Conservation (phyloP, 371 early-diverging fungal species). For the Mucor saturninus region DNA sequence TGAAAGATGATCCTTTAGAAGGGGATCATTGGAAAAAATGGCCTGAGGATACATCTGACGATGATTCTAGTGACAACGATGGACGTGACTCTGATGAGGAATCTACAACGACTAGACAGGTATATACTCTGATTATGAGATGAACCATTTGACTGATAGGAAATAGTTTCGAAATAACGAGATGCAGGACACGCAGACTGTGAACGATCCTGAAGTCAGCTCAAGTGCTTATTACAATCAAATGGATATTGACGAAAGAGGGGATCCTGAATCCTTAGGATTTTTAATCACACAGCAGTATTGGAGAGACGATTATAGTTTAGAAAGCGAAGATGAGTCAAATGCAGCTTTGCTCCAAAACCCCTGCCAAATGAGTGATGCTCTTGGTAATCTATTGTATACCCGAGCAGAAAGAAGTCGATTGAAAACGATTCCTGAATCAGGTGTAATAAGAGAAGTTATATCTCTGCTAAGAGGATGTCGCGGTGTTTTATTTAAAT, state of each 20-base stretch:
- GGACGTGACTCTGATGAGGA: conserved; percentile 28
- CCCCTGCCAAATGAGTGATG: conserved; percentile 19
- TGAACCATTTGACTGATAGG: no score
- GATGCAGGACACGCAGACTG: no score
- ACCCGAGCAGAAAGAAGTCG: not conserved
- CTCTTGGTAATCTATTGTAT: conserved; percentile 1
- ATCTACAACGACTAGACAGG: not conserved
- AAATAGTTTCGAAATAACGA: no score
- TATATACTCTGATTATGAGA: not conserved
- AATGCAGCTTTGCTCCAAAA: conserved; percentile 13
- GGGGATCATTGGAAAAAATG: conserved; percentile 44
- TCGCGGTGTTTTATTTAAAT: conserved; percentile 30
- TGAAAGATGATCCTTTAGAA: conserved; percentile 37
- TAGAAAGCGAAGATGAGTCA: not conserved
- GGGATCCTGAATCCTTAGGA: conserved; percentile 18
- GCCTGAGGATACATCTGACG: conserved; percentile 16
- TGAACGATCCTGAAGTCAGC: not conserved
- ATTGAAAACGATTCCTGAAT: conserved; percentile 29
- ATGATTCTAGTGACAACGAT: conserved; percentile 20
- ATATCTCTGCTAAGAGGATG: conserved; percentile 39
- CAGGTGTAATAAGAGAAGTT: conserved; percentile 36
- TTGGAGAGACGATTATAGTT: conserved; percentile 20
- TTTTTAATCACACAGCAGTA: conserved; percentile 25
- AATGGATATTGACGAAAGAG: conserved; percentile 27
- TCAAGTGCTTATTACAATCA: conserved; percentile 2